phyloP scores from a whole-genome alignment of 345 rosid genomes.

The Eucalyptus melliodora region DNA sequence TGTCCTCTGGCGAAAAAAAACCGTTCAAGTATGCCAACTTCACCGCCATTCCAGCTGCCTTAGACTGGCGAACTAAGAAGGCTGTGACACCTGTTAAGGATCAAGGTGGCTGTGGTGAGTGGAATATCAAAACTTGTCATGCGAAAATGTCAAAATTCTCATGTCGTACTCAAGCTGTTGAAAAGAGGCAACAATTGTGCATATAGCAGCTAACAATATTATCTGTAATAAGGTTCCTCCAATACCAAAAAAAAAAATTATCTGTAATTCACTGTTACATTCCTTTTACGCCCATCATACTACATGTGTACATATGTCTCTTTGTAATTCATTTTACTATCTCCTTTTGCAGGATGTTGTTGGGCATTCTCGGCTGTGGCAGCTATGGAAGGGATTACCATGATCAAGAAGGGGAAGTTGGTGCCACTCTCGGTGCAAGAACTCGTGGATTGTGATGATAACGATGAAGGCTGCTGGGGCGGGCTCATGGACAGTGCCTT shows the following conservation, averaged over 20 bases:
- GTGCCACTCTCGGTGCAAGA: conserved; percentile 41
- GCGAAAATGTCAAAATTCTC: background rate
- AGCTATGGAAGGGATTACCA: too few relatives aligned
- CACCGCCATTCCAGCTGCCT: background rate
- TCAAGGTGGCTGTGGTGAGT: conserved; percentile 25
- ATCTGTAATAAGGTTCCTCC: background rate
- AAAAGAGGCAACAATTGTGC: background rate
- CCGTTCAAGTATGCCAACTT: conserved; percentile 1
- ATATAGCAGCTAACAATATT: background rate
- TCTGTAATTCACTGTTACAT: background rate
- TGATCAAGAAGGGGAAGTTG: background rate
- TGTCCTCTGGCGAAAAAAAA: background rate
- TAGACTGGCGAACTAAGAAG: conserved; percentile 26
- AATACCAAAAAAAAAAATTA: background rate
- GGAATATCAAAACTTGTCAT: background rate
- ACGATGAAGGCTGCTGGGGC: background rate
- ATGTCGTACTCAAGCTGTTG: background rate
- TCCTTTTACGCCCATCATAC: background rate
- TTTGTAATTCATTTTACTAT: too few relatives aligned
- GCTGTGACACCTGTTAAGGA: conserved; percentile 31
- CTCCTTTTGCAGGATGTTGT: too few relatives aligned
- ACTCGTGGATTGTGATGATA: background rate
- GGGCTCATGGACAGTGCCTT: conserved; percentile 32
- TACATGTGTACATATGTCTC: too few relatives aligned
- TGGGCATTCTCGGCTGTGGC: too few relatives aligned